Evolutionary conservation across 2,329 filamentous ascomycete genomes (phyloP), one percentile per base, ranked within the genome.

Genomic region (Coniella lustricola): DNA sequence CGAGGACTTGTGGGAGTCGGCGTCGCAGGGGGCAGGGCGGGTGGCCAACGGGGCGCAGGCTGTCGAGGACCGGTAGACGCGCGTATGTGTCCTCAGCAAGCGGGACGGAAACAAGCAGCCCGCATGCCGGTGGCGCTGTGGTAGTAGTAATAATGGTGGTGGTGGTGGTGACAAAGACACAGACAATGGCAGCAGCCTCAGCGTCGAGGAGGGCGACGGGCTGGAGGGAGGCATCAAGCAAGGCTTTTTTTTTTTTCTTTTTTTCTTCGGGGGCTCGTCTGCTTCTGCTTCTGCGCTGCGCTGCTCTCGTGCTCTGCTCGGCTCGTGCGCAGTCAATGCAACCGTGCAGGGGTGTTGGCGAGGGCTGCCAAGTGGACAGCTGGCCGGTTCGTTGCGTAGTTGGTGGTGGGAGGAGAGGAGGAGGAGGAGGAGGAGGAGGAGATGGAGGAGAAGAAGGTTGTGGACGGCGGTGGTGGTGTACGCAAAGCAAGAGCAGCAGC

Each of bases 31-130:
- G 49, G 57, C 46, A 54, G 56, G 38, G 54, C 50, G 10, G 46
- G 44, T 54, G 55, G 34, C 29, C 29, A 37, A 47, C 32, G 34
- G 36, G 18, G 56, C 50, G 17, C 56, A 56, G 37, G n/a, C n/a
- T n/a, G n/a, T n/a, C n/a, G 55, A 58, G 22, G 62, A 63, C 53
- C 61, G 60, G 46, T 58, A 66, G 35, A 64, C 58, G 50, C 57
- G 59, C 20, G 56, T 61, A 65, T 55, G 62, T 66, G 64, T 59
- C 62, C 60, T 62, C 47, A 60, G 48, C 54, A 53, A 56, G 38
- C n/a, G 21, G n/a, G n/a, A n/a, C n/a, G n/a, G n/a, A 16, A 21
- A 22, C 14, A 25, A 38, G 17, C 29, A 32, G 20, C 44, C 48
- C 33, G 34, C 44, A 48, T 50, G 45, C 44, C 38, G 44, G 51